These are phyloP conservation scores for Phialocephala subalpina DNA, from an alignment of 2,329 filamentous ascomycete species.

Conservation along the genomic window DNA sequence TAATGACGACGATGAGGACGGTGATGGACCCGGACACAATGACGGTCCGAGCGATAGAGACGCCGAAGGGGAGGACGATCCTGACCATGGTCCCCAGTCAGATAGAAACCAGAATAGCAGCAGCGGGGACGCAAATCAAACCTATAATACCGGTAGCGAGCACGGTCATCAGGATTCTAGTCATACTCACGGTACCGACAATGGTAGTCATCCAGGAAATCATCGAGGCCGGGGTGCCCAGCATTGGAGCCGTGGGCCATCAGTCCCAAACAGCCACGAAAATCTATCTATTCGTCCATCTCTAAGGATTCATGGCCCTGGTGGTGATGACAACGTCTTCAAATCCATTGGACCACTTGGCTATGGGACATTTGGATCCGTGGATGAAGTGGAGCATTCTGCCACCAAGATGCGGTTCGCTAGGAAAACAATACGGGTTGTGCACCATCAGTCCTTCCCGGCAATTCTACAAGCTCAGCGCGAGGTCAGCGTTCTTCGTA, in stretches of 20 bases:
- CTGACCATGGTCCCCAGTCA: neutral
- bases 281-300: neutral
- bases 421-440: conserved; percentile 13
- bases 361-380: conserved; percentile 15
- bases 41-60: conserved; percentile 3
- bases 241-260: neutral
- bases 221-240: neutral
- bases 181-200: neutral
- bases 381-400: conserved; percentile 16
- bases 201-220: neutral
- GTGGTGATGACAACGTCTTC: neutral
- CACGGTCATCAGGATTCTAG: neutral
- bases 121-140: neutral
- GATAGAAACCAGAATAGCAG: neutral
- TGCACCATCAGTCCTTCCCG: neutral
- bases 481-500: conserved; percentile 15
- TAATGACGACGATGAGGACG: conserved; percentile 3
- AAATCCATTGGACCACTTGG: conserved; percentile 14
- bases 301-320: neutral
- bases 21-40: neutral
- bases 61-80: conserved; percentile 6
- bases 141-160: neutral
- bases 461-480: conserved; percentile 10
- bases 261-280: neutral
- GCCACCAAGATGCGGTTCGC: conserved; percentile 9